Percentiles rank a stretch among this genome's conserved stretches.
phyloP scores from a whole-genome alignment of 805 yeast genomes.

The Komagataella ulmi region DNA sequence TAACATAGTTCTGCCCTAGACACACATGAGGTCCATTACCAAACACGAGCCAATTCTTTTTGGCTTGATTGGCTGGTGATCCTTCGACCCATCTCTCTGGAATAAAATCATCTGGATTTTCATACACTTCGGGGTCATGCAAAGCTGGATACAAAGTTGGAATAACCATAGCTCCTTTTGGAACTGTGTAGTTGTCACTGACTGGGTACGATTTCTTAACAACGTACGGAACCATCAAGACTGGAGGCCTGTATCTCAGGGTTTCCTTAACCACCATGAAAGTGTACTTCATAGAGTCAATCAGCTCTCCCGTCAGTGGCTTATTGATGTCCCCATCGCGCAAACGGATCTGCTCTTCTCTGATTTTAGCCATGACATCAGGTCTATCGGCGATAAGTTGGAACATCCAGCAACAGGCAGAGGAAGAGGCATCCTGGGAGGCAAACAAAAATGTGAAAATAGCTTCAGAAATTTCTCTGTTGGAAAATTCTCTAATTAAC shows the following conservation, averaged over 20 bases:
- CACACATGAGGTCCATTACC: slow-evolving; percentile 97
- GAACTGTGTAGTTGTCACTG: slow-evolving; percentile 74
- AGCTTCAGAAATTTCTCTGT: slow-evolving; percentile 91
- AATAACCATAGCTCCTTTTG: slow-evolving; percentile 94
- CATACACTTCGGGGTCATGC: slow-evolving; percentile 95
- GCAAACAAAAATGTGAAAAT: slow-evolving; percentile 95
- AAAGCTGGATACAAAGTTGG: slow-evolving; percentile 93
- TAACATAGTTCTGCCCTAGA: slow-evolving; percentile 87
- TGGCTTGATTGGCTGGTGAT: slow-evolving; percentile 58
- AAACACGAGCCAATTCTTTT: slow-evolving; percentile 90
- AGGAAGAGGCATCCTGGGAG: slow-evolving; percentile 95
- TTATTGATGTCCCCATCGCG: slow-evolving; percentile 63
- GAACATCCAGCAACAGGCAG: slow-evolving; percentile 96
- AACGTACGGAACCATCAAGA: slow-evolving; percentile 93
- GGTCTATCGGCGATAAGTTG: slow-evolving; percentile 94
- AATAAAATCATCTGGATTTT: slow-evolving; percentile 83
- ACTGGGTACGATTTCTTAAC: slow-evolving; percentile 82
- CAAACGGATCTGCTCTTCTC: slow-evolving; percentile 82
- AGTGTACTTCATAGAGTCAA: slow-evolving; percentile 82
- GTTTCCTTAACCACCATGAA: slow-evolving; percentile 85
- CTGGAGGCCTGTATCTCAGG: slow-evolving; percentile 94
- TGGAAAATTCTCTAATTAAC: slow-evolving; percentile 68
- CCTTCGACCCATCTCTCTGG: slow-evolving; percentile 94
- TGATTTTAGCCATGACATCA: slow-evolving; percentile 71
- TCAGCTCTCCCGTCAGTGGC: slow-evolving; percentile 55